Conservation (phyloP, 2,329 filamentous ascomycete species). For the Coleophoma crateriformis region DNA sequence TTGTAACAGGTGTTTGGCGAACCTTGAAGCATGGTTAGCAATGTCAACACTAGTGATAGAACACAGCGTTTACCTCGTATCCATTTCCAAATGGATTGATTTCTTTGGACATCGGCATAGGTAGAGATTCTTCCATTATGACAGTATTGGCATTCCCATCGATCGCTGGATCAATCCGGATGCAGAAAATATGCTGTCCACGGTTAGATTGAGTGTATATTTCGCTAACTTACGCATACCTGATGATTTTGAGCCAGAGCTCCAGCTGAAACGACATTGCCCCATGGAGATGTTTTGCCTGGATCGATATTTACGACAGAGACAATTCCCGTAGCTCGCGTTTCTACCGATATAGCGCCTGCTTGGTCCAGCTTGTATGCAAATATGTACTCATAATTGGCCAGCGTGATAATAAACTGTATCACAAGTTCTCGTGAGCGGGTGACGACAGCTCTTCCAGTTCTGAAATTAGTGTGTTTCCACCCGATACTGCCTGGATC, state of each 20-base stretch:
- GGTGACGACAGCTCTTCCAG: slow-evolving; percentile 53
- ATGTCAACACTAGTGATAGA: no score
- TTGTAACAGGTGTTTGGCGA: slow-evolving; percentile 34
- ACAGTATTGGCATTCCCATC: slow-evolving; percentile 48
- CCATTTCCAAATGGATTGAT: slow-evolving; percentile 48
- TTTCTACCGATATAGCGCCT: slow-evolving; percentile 55
- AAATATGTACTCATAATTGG: slow-evolving; percentile 67
- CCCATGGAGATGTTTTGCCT: slow-evolving; percentile 45
- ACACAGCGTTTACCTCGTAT: slow-evolving; percentile 30
- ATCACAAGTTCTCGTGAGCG: slow-evolving; percentile 57
- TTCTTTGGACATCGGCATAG: slow-evolving; percentile 35
- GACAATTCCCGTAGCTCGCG: slow-evolving; percentile 61
- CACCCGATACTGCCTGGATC: slow-evolving; percentile 42
- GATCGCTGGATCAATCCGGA: slow-evolving; percentile 50
- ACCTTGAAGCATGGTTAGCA: slow-evolving; percentile 19
- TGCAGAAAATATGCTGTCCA: slow-evolving; percentile 35
- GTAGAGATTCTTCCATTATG: slow-evolving; percentile 46
- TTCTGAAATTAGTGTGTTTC: slow-evolving; percentile 67
- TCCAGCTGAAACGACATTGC: slow-evolving; percentile 55
- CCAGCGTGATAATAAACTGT: slow-evolving; percentile 62
- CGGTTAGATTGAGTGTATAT: neutral
- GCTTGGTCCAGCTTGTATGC: slow-evolving; percentile 59
- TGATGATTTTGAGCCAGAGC: slow-evolving; percentile 55
- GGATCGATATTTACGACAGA: slow-evolving; percentile 46
- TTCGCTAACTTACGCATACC: slow-evolving; percentile 26